Conservation (phyloP, 2,329 filamentous ascomycete species). For the Fonsecaea nubica region DNA sequence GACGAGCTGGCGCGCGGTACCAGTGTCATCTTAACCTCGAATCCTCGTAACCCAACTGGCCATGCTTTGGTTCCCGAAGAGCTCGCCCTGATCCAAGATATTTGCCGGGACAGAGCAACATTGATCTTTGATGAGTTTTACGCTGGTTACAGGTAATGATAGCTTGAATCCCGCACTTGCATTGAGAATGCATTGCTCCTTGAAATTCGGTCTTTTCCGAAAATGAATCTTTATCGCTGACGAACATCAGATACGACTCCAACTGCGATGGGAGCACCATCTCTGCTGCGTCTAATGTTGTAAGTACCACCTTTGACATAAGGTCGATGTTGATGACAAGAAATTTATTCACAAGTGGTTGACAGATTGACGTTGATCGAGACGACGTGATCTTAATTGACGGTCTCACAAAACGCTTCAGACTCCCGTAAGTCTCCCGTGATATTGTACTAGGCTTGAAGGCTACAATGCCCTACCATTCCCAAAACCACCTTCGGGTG, state of each 20-base stretch:
- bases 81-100: slow-evolving; percentile 87
- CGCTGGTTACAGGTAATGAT: slow-evolving; percentile 68
- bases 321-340: neutral
- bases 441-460: neutral
- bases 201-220: no score
- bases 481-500: neutral
- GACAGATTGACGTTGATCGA: slow-evolving; percentile 73
- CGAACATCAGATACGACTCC: slow-evolving; percentile 75
- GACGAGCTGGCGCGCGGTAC: slow-evolving; percentile 88
- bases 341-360: neutral
- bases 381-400: slow-evolving; percentile 95
- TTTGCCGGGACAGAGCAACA: slow-evolving; percentile 87
- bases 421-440: slow-evolving; percentile 64
- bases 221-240: neutral
- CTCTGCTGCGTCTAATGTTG: slow-evolving; percentile 83
- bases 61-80: slow-evolving; percentile 84
- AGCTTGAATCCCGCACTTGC: neutral
- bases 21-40: slow-evolving; percentile 89
- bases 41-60: slow-evolving; percentile 93
- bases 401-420: slow-evolving; percentile 94
- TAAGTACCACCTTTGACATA: neutral
- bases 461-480: neutral
- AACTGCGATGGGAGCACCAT: slow-evolving; percentile 90
- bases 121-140: slow-evolving; percentile 98
- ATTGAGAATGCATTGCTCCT: no score